Conservation (phyloP, 23 red algal species). For the Gracilaria caudata region DNA sequence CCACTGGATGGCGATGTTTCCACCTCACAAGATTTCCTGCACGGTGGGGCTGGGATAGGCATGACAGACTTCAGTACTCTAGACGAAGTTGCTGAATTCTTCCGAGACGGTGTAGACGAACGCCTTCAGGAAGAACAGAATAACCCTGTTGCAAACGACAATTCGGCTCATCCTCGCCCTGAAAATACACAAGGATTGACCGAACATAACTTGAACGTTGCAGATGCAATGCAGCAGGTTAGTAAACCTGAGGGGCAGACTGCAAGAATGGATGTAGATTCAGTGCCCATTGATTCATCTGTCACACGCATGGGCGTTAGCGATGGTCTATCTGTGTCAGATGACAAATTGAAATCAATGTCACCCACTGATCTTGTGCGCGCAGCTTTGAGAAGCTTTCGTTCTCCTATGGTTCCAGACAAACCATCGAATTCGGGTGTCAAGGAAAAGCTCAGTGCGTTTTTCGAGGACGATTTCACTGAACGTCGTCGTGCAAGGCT, state of each 20-base stretch:
- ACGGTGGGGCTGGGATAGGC: constrained; percentile 33
- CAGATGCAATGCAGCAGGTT: background rate
- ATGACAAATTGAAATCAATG: background rate
- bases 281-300: constrained; percentile 2
- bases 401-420: background rate
- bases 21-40: constrained; percentile 8
- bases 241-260: constrained; percentile 5
- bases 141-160: background rate
- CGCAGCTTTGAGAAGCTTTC: constrained; percentile 1
- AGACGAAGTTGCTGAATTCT: constrained; percentile 65
- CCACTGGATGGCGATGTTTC: constrained; percentile 24
- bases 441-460: constrained; percentile 2
- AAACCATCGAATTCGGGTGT: constrained; percentile 21
- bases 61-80: constrained; percentile 55
- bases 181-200: background rate
- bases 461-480: constrained; percentile 61
- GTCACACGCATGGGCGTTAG: background rate
- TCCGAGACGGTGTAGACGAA: constrained; percentile 41
- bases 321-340: background rate
- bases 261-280: constrained; percentile 53
- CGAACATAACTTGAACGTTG: background rate
- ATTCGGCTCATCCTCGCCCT: background rate
- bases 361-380: constrained; percentile 19
- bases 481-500: constrained; percentile 30
- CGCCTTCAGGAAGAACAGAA: constrained; percentile 34